Conservation (phyloP, 805 yeast species). For the Wickerhamomyces ciferrii region DNA sequence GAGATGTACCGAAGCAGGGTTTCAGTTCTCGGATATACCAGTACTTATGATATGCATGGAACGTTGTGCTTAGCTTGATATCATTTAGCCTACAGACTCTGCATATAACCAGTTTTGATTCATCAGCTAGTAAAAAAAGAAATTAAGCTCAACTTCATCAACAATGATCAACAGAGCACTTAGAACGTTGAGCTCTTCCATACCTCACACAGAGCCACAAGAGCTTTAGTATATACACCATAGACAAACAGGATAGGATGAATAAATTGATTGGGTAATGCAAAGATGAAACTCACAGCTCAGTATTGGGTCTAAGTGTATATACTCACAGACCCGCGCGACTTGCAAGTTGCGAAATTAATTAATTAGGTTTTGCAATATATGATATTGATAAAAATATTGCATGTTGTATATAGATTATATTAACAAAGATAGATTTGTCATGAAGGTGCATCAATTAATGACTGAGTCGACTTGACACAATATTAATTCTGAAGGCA, state of each 20-base stretch:
- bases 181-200: not conserved
- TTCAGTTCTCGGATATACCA: no score
- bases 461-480: no score
- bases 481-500: no score
- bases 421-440: no score
- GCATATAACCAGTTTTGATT: not conserved
- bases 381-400: no score
- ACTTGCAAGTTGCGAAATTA: no score
- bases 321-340: no score
- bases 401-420: no score
- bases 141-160: not conserved
- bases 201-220: not conserved
- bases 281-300: not conserved
- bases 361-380: no score
- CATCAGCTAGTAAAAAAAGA: not conserved
- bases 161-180: not conserved
- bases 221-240: no score
- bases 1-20: not conserved
- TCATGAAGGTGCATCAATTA: no score
- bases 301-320: no score
- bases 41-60: not conserved
- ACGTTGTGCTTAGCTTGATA: not conserved
- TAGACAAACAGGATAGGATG: not conserved
- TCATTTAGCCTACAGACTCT: not conserved
- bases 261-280: not conserved